Evolutionary conservation across 306 rosid species (phyloP), one percentile per base, ranked within the genome.

Genomic region (Gleditsia sinensis): DNA sequence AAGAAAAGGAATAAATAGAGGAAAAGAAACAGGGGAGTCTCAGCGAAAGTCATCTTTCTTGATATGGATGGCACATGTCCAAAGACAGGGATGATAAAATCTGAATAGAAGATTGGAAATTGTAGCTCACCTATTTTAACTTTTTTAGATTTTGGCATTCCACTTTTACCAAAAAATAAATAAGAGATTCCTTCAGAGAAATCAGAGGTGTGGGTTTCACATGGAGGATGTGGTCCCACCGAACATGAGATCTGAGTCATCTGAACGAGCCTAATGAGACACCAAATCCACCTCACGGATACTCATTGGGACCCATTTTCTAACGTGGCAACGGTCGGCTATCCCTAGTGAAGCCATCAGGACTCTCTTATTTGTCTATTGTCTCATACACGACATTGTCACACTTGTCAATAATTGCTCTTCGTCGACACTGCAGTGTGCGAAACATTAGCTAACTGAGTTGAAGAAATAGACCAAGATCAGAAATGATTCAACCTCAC

Each of bases 221-320:
- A 81, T 86, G 92, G 81, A 37, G 54, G 19, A 72, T 11, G n/a
- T 53, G 83, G 50, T 25, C 59, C 75, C 65, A 48, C 53, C 61
- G 28, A 16, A 61, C 54, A 63, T 74, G 80, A 85, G 69, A 76
- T 86, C 82, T 54, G 83, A 79, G 61, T 81, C 75, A 77, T 78
- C 71, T n/a, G 16, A 32, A 19, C 50, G 34, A 68, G 45, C 17
- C 56, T 53, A 27, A 51, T 24, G 63, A 4, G 67, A 53, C 53
- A 28, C 67, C 9, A 65, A 78, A 39, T 48, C 64, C 56, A 40
- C 51, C 30, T 78, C 57, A 55, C 4, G 20, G 19, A 42, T 63
- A 71, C 69, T 54, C 70, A 45, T 7, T 25, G 58, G 75, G 81
- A 68, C 65, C 80, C 71, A 75, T 37, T 8, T 9, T 54, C 58